A percentile compares a stretch with the other conserved stretches of the same genome.
These are phyloP conservation scores for Neonectria coccinea DNA, from an alignment of 2,329 filamentous ascomycete genomes.

Conservation along the genomic window DNA sequence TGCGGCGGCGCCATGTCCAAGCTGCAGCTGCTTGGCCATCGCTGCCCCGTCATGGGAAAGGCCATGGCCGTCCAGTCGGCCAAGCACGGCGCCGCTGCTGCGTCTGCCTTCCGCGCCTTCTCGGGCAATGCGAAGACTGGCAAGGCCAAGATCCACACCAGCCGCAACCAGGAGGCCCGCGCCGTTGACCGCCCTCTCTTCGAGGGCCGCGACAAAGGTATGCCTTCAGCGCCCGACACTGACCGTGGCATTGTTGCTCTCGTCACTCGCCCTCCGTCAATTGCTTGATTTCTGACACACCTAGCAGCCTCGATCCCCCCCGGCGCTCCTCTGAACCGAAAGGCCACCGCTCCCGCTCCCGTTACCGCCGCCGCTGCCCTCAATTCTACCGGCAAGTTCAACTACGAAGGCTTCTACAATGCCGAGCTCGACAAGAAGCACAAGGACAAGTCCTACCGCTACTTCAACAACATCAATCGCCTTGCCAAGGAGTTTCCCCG, in stretches of 20 bases:
- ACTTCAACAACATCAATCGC: slow-evolving; percentile 99
- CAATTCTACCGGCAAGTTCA: slow-evolving; percentile 71
- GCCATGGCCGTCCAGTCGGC: slow-evolving; percentile 88
- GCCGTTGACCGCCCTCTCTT: slow-evolving; percentile 73
- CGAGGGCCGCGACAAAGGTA: slow-evolving; percentile 63
- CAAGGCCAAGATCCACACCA: slow-evolving; percentile 86
- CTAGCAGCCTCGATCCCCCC: slow-evolving; percentile 42
- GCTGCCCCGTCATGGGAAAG: slow-evolving; percentile 99
- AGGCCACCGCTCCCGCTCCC: slow-evolving; percentile 39
- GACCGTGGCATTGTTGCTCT: background rate
- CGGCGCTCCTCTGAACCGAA: slow-evolving; percentile 37
- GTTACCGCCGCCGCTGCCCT: slow-evolving; percentile 39
- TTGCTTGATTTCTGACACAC: slow-evolving; percentile 25
- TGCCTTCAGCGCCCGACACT: slow-evolving; percentile 35
- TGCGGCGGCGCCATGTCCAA: slow-evolving; percentile 97
- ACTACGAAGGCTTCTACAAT: slow-evolving; percentile 92
- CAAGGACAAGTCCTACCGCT: slow-evolving; percentile 99
- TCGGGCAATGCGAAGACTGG: slow-evolving; percentile 63
- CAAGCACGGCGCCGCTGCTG: slow-evolving; percentile 62
- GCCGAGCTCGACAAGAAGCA: slow-evolving; percentile 96
- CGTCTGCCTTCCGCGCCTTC: slow-evolving; percentile 59
- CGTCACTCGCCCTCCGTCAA: background rate
- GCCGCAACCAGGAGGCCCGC: slow-evolving; percentile 79
- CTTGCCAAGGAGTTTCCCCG: slow-evolving; percentile 95
- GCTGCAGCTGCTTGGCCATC: slow-evolving; percentile 90